These are phyloP conservation scores for Letharia columbiana DNA, from an alignment of 495 filamentous ascomycete genomes.

Conservation along the genomic window DNA sequence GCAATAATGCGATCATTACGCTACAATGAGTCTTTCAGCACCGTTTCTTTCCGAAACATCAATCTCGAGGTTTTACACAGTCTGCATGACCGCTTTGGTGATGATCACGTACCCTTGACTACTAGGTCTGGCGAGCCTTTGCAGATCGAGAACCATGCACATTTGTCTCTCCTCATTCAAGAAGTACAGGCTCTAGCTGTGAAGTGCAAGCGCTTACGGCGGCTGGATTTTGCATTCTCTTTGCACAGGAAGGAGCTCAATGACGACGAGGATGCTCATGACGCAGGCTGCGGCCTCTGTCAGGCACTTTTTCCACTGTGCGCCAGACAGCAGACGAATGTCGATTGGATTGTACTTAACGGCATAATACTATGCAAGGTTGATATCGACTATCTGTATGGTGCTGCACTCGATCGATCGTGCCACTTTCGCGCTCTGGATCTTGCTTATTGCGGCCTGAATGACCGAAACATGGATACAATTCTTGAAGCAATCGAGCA, in stretches of 20 bases:
- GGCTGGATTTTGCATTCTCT: slow-evolving; percentile 47
- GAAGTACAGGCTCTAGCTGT: slow-evolving; percentile 61
- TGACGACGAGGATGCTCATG: slow-evolving; percentile 43
- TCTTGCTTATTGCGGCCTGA: slow-evolving; percentile 66
- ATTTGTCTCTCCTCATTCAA: slow-evolving; percentile 57
- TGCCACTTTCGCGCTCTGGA: slow-evolving; percentile 75
- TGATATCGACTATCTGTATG: slow-evolving; percentile 65
- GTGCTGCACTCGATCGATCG: slow-evolving; percentile 52
- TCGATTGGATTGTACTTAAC: slow-evolving; percentile 72
- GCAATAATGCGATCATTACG: slow-evolving; percentile 79
- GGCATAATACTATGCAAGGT: slow-evolving; percentile 77
- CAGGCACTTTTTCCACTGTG: slow-evolving; percentile 73
- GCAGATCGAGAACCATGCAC: slow-evolving; percentile 49
- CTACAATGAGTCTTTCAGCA: slow-evolving; percentile 84
- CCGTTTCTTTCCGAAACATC: slow-evolving; percentile 73
- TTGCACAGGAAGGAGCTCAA: slow-evolving; percentile 37
- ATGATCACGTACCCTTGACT: slow-evolving; percentile 53
- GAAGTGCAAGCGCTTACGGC: slow-evolving; percentile 34
- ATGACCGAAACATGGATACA: slow-evolving; percentile 33
- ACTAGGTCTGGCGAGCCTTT: slow-evolving; percentile 49
- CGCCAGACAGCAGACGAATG: slow-evolving; percentile 61
- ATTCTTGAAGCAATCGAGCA: slow-evolving; percentile 35
- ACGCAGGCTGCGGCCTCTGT: slow-evolving; percentile 68
- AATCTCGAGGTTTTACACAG: slow-evolving; percentile 60
- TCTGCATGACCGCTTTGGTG: slow-evolving; percentile 50